These are phyloP conservation scores for Cymbopogon citratus DNA, from an alignment of 176 grass and related monocot genomes.

Conservation along the genomic window DNA sequence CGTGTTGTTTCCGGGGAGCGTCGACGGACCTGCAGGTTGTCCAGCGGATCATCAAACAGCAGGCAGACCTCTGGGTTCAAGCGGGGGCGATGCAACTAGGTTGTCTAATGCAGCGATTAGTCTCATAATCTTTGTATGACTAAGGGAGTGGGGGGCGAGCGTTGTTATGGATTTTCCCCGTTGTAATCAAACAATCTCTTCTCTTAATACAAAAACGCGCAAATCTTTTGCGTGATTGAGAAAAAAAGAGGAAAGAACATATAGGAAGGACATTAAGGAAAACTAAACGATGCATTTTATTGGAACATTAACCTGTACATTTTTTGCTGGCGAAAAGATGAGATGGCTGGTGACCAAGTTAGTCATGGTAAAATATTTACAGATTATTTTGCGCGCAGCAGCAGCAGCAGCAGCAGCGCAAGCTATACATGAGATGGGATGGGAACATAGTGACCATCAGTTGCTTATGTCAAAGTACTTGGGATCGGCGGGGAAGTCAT, in stretches of 20 bases:
- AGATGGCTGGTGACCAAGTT: background rate
- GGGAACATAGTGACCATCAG: conserved; percentile 32
- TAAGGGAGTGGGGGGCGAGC: too few relatives aligned
- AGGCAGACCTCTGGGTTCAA: too few relatives aligned
- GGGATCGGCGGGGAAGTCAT: conserved; percentile 89
- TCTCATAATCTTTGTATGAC: too few relatives aligned
- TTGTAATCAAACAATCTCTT: too few relatives aligned
- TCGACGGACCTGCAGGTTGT: too few relatives aligned
- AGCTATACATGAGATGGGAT: conserved; percentile 17
- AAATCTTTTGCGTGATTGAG: too few relatives aligned
- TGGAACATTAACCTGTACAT: conserved; percentile 55
- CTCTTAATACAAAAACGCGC: too few relatives aligned
- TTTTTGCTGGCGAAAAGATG: conserved; percentile 40
- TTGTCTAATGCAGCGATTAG: too few relatives aligned
- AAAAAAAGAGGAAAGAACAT: background rate
- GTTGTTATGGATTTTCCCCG: too few relatives aligned
- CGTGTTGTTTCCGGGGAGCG: too few relatives aligned
- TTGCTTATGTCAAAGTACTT: conserved; percentile 98
- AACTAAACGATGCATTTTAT: conserved; percentile 46
- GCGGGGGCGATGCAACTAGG: too few relatives aligned
- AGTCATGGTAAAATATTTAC: conserved; percentile 56
- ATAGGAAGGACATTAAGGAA: background rate
- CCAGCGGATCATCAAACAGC: too few relatives aligned
- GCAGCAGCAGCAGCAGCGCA: background rate
- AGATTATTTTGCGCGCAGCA: background rate